A percentile compares a stretch with the other conserved stretches of the same genome.
Evolutionary conservation across 441 rosid genomes (phyloP).

Genomic region (Populus hybrid): DNA sequence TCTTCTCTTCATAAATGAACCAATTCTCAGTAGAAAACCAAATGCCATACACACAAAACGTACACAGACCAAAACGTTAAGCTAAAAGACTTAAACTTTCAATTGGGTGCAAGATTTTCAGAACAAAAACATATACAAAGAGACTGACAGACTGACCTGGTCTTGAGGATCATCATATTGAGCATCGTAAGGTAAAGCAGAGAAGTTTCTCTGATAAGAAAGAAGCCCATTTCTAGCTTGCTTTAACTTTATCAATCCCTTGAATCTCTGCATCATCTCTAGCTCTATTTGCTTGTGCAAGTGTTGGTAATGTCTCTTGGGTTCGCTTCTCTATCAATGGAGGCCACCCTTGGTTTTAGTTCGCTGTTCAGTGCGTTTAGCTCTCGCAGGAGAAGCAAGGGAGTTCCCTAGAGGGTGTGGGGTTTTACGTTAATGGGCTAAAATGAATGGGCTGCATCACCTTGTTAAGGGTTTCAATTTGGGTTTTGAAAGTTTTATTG

Average conservation of each 20-base stretch:
- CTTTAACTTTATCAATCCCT: slow-evolving; percentile 38
- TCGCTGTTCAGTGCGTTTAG: neutral
- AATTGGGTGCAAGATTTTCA: neutral
- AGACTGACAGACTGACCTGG: slow-evolving; percentile 41
- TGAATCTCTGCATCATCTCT: slow-evolving; percentile 55
- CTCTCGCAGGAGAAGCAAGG: neutral
- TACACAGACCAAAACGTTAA: neutral
- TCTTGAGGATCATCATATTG: slow-evolving; percentile 48
- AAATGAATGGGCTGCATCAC: neutral
- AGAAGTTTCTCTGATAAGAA: slow-evolving; percentile 43
- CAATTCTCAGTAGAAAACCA: neutral
- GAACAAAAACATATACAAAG: neutral
- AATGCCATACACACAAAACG: neutral
- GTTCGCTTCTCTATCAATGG: neutral
- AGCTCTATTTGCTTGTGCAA: neutral
- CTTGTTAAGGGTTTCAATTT: too few relatives aligned
- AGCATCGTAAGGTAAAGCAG: slow-evolving; percentile 62
- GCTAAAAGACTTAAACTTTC: neutral
- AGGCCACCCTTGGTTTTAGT: neutral
- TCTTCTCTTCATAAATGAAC: slow-evolving; percentile 5
- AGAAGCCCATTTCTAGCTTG: slow-evolving; percentile 37
- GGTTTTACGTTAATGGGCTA: neutral
- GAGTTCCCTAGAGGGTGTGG: neutral
- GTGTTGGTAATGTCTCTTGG: neutral
- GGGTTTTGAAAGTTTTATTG: neutral